A percentile compares a stretch with the other conserved stretches of the same genome.
Evolutionary conservation across 495 filamentous ascomycete species (phyloP).

Genomic region (Lophiotrema nucula): DNA sequence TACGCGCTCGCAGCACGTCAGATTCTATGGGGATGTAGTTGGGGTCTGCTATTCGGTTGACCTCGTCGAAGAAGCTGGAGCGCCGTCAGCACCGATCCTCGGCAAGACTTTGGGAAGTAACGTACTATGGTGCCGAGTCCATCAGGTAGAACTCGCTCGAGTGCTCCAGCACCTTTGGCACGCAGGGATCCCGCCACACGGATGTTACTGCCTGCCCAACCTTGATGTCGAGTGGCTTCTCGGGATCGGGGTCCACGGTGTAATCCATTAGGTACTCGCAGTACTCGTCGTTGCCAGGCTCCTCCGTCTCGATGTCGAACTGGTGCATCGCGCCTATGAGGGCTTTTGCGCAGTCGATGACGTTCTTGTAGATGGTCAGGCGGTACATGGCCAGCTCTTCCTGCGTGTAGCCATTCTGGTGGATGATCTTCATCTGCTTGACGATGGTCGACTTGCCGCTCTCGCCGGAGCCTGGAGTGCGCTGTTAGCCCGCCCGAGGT

Average conservation of each 20-base stretch:
- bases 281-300: constrained; percentile 68
- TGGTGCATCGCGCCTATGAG: constrained; percentile 85
- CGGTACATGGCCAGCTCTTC: constrained; percentile 92
- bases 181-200: constrained; percentile 87
- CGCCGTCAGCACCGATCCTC: too few relatives aligned
- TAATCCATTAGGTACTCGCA: constrained; percentile 82
- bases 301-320: constrained; percentile 74
- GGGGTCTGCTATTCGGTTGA: constrained; percentile 73
- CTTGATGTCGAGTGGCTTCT: constrained; percentile 71
- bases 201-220: constrained; percentile 80
- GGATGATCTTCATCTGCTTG: constrained; percentile 99
- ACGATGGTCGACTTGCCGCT: constrained; percentile 99
- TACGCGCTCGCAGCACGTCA: constrained; percentile 90
- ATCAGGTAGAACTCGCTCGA: constrained; percentile 98
- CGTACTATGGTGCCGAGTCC: constrained; percentile 98
- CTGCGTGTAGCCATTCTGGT: constrained; percentile 90
- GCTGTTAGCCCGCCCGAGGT: constrained; percentile 17
- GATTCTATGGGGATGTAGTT: constrained; percentile 89
- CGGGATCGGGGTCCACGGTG: constrained; percentile 83
- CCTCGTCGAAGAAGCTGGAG: constrained; percentile 92
- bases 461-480: constrained; percentile 87
- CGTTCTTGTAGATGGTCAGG: constrained; percentile 94
- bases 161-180: constrained; percentile 81
- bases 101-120: background rate
- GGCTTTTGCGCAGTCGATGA: constrained; percentile 92